Conservation (phyloP, 306 rosid species). For the Glycine soja region DNA sequence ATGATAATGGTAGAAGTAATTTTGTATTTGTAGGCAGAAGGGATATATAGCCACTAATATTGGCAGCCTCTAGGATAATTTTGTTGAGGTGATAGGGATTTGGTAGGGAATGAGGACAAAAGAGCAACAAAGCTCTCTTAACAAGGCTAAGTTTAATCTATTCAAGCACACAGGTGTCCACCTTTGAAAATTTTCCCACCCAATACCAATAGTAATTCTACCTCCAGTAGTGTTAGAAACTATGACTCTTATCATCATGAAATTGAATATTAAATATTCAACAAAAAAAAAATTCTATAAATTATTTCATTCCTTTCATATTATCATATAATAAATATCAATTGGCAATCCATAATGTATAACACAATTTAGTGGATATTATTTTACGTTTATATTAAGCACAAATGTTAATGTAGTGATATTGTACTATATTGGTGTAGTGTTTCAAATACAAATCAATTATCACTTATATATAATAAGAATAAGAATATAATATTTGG, state of each 20-base stretch:
- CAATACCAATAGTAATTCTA: neutral
- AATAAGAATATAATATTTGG: too few relatives aligned
- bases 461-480: neutral
- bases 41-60: conserved; percentile 2
- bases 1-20: conserved; percentile 13
- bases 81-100: neutral
- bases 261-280: too few relatives aligned
- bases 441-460: neutral
- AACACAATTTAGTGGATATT: neutral
- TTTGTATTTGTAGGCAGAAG: conserved; percentile 11
- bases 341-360: too few relatives aligned
- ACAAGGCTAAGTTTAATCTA: neutral
- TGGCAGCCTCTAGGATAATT: conserved; percentile 10
- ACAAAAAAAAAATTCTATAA: too few relatives aligned
- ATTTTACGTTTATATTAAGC: neutral
- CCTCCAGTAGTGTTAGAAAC: neutral
- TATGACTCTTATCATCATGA: neutral
- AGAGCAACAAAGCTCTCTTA: neutral
- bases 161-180: neutral
- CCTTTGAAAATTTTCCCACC: neutral
- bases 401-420: neutral
- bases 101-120: neutral
- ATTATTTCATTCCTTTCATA: too few relatives aligned
- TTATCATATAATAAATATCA: too few relatives aligned
- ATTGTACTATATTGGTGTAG: neutral